Conservation (phyloP, 768 basidiomycete species). For the Stropharia rugosoannulata region DNA sequence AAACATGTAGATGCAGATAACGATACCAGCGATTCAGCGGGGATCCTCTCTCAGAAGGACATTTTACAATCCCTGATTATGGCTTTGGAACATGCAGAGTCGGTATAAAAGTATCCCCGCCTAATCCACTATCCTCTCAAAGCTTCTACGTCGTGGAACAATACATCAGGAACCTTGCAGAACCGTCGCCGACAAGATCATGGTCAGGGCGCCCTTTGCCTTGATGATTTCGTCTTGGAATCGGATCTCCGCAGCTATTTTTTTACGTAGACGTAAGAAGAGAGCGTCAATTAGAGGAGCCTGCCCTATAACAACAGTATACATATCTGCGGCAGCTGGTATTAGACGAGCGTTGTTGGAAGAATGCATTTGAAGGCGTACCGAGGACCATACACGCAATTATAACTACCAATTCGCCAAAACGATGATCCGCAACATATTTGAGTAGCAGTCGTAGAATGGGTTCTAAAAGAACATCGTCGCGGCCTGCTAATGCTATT, state of each 20-base stretch:
- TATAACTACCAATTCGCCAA: constrained; percentile 87
- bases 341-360: constrained; percentile 2
- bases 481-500: constrained; percentile 84
- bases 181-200: constrained; percentile 67
- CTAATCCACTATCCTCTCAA: neutral
- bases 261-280: constrained; percentile 77
- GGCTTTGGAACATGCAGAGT: constrained; percentile 41
- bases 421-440: constrained; percentile 86
- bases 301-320: constrained; percentile 88
- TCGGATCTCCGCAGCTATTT: constrained; percentile 80
- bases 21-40: constrained; percentile 29
- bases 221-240: constrained; percentile 87
- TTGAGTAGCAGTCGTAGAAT: constrained; percentile 84
- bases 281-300: constrained; percentile 89
- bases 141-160: neutral
- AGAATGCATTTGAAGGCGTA: constrained; percentile 33
- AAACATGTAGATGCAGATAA: constrained; percentile 64
- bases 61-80: constrained; percentile 69
- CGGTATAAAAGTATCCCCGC: neutral
- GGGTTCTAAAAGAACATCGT: constrained; percentile 92
- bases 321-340: constrained; percentile 67
- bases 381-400: constrained; percentile 81
- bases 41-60: constrained; percentile 56
- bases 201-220: constrained; percentile 84
- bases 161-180: constrained; percentile 2